Conservation (phyloP, 768 basidiomycete genomes). For the Suillus bovinus region DNA sequence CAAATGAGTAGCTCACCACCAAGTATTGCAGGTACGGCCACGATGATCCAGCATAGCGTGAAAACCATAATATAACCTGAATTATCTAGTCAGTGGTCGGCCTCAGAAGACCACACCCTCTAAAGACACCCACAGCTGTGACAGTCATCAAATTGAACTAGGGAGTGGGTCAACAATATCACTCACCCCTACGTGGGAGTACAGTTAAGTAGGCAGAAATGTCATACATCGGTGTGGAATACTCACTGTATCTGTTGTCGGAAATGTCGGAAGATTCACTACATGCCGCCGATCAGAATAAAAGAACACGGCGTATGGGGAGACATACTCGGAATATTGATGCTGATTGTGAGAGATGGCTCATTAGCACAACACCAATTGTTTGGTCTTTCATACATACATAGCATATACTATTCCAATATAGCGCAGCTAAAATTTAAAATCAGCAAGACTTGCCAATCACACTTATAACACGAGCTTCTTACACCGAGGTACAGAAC, state of each 20-base stretch:
- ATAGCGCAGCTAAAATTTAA: neutral
- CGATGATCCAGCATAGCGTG: neutral
- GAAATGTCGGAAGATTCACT: neutral
- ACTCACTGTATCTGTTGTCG: neutral
- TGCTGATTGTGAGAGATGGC: neutral
- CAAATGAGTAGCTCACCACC: neutral
- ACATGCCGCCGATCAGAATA: neutral
- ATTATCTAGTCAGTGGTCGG: neutral
- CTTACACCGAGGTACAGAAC: neutral
- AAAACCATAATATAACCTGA: neutral
- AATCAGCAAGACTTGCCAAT: neutral
- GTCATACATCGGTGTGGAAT: neutral
- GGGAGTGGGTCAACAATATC: neutral
- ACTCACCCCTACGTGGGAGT: neutral
- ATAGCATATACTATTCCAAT: neutral
- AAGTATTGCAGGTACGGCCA: neutral
- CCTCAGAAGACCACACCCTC: neutral
- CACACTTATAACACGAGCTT: neutral
- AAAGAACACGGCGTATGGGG: neutral
- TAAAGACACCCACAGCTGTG: neutral
- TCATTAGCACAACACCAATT: neutral
- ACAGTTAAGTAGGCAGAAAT: neutral
- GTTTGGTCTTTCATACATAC: neutral
- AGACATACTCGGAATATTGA: neutral
- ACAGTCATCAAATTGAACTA: neutral